Conservation (phyloP, 2,329 filamentous ascomycete genomes). For the Ramularia endophylla region DNA sequence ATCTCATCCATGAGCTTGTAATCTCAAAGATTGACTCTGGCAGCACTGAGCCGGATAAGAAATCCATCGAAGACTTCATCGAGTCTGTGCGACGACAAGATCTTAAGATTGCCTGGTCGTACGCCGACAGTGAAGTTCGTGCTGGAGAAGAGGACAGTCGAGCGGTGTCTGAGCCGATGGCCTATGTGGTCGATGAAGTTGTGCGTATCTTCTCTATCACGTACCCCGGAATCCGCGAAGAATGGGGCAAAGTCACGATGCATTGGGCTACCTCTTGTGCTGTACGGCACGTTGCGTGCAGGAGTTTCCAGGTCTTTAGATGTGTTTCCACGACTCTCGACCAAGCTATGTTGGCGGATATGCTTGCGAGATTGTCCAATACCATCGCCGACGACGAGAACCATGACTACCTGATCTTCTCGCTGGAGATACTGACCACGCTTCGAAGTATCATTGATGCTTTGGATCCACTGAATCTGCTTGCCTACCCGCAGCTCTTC, state of each 20-base stretch:
- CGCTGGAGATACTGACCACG: constrained; percentile 95
- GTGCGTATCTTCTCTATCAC: constrained; percentile 78
- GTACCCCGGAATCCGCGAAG: constrained; percentile 79
- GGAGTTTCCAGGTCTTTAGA: constrained; percentile 95
- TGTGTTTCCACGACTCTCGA: constrained; percentile 89
- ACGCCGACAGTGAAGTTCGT: constrained; percentile 84
- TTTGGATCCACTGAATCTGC: constrained; percentile 68
- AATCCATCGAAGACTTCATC: constrained; percentile 78
- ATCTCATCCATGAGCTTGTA: constrained; percentile 92
- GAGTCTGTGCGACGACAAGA: constrained; percentile 83
- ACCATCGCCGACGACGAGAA: constrained; percentile 91
- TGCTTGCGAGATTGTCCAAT: constrained; percentile 91
- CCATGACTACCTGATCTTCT: constrained; percentile 88
- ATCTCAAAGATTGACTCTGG: constrained; percentile 73
- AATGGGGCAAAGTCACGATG: constrained; percentile 84
- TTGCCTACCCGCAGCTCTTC: constrained; percentile 92
- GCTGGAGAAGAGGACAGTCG: constrained; percentile 57
- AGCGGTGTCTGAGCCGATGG: constrained; percentile 81
- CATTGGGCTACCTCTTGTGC: constrained; percentile 97
- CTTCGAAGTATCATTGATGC: constrained; percentile 86
- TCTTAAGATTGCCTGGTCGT: constrained; percentile 80
- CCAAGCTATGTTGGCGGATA: constrained; percentile 91
- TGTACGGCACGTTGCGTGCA: constrained; percentile 87
- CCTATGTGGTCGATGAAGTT: constrained; percentile 72
- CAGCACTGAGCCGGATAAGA: constrained; percentile 58